Conservation (phyloP, 192 early-diverging fungal genomes). For the Linnemannia zychae region DNA sequence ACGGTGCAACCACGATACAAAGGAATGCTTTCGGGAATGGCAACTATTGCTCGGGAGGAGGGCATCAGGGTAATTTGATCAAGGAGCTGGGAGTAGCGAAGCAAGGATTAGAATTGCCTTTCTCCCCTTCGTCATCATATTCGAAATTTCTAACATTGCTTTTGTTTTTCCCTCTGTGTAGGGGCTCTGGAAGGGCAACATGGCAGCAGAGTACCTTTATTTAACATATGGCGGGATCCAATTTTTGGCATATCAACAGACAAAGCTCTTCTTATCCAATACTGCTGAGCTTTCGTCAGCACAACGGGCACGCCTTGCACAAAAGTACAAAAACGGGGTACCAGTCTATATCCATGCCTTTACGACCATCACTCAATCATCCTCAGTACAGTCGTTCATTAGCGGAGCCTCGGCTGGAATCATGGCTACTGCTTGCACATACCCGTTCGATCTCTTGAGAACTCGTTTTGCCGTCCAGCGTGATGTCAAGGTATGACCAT, state of each 20-base stretch:
- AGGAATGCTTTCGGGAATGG: constrained; percentile 74
- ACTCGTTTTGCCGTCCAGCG: constrained; percentile 94
- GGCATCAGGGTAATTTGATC: constrained; percentile 74
- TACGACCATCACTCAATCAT: constrained; percentile 46
- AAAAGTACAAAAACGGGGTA: constrained; percentile 10
- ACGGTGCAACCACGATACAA: constrained; percentile 63
- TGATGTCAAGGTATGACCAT: constrained; percentile 56
- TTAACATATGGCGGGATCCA: constrained; percentile 91
- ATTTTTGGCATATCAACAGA: constrained; percentile 81
- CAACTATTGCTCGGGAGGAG: constrained; percentile 82
- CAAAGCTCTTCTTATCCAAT: constrained; percentile 59
- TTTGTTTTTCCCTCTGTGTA: constrained; percentile 24
- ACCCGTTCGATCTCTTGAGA: constrained; percentile 96
- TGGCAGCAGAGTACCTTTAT: constrained; percentile 94
- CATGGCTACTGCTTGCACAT: constrained; percentile 84
- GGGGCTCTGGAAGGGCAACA: constrained; percentile 95
- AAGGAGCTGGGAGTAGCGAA: background rate
- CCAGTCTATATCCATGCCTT: constrained; percentile 8
- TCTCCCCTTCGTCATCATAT: too few relatives aligned
- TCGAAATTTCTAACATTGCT: background rate
- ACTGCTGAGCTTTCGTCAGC: constrained; percentile 13
- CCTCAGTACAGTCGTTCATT: constrained; percentile 69
- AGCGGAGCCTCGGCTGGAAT: constrained; percentile 85
- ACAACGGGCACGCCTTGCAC: background rate
- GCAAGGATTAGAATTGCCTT: background rate